Conservation (phyloP, 2,329 filamentous ascomycete genomes). For the Verticillium nonalfalfae region DNA sequence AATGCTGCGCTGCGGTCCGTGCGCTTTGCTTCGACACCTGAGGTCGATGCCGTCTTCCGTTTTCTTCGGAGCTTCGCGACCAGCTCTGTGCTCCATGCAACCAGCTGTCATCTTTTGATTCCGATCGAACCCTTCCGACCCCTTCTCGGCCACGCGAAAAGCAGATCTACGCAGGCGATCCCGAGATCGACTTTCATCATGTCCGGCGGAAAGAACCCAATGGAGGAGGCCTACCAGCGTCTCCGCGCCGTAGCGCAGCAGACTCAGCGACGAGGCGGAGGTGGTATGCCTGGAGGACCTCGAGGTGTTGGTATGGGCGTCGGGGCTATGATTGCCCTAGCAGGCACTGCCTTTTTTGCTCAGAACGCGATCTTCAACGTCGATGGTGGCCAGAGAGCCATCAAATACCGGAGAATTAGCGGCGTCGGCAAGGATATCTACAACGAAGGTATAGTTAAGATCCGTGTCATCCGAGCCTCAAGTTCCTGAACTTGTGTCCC, state of each 20-base stretch:
- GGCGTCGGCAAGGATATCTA: constrained; percentile 98
- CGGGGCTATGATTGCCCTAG: constrained; percentile 34
- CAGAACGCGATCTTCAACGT: constrained; percentile 70
- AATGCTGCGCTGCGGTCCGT: background rate
- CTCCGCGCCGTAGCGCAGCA: constrained; percentile 41
- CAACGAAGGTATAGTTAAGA: constrained; percentile 62
- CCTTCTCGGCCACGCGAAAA: background rate
- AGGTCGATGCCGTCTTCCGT: background rate
- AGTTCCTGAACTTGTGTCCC: constrained; percentile 6
- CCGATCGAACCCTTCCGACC: background rate
- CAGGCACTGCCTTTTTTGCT: constrained; percentile 43
- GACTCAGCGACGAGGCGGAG: constrained; percentile 30
- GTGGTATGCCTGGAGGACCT: constrained; percentile 29
- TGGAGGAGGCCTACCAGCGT: constrained; percentile 45
- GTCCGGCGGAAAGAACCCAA: constrained; percentile 23
- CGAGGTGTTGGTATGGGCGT: constrained; percentile 31
- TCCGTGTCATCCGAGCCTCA: background rate
- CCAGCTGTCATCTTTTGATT: background rate
- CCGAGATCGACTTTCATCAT: background rate
- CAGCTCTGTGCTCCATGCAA: background rate
- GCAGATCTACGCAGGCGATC: background rate
- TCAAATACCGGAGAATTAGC: constrained; percentile 91
- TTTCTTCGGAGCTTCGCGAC: background rate
- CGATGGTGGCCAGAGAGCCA: constrained; percentile 96
- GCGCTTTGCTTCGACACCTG: background rate